phyloP scores from a whole-genome alignment of 129 eudicot genomes.

The Chrysanthemum seticuspe region DNA sequence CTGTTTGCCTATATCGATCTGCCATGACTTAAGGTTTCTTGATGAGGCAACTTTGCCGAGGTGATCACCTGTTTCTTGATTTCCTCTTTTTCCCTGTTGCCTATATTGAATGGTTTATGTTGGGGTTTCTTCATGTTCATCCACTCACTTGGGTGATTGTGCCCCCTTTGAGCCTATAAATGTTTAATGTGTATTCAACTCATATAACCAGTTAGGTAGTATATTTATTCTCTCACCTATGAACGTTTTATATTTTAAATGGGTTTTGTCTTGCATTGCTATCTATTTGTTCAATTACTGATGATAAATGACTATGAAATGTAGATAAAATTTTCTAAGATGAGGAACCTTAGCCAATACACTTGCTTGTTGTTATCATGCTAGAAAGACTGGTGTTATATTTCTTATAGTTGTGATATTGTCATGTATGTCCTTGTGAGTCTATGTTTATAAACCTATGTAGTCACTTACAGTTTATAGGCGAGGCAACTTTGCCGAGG shows the following conservation, averaged over 20 bases:
- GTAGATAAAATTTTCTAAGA: too few relatives aligned
- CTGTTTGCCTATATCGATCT: constrained; percentile 32
- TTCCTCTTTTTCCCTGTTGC: constrained; percentile 94
- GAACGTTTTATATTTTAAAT: not conserved
- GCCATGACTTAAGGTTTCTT: not conserved
- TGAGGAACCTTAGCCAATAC: not conserved
- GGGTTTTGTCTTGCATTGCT: not conserved
- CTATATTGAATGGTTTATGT: constrained; percentile 21
- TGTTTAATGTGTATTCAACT: not conserved
- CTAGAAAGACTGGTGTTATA: too few relatives aligned
- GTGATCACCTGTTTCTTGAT: constrained; percentile 33
- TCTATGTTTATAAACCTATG: not conserved
- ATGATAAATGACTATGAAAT: not conserved
- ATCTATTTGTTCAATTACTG: not conserved
- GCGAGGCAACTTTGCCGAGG: constrained; percentile 66
- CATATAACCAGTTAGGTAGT: not conserved
- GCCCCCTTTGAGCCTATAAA: constrained; percentile 11
- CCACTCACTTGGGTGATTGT: constrained; percentile 19
- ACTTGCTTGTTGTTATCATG: too few relatives aligned
- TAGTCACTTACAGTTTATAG: not conserved
- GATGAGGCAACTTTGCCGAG: constrained; percentile 32
- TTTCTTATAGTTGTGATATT: too few relatives aligned
- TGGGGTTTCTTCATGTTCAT: constrained; percentile 4
- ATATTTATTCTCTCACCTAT: not conserved
- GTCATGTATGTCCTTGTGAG: too few relatives aligned